Conservation (phyloP, 768 basidiomycete genomes). For the Agaricus subrufescens region DNA sequence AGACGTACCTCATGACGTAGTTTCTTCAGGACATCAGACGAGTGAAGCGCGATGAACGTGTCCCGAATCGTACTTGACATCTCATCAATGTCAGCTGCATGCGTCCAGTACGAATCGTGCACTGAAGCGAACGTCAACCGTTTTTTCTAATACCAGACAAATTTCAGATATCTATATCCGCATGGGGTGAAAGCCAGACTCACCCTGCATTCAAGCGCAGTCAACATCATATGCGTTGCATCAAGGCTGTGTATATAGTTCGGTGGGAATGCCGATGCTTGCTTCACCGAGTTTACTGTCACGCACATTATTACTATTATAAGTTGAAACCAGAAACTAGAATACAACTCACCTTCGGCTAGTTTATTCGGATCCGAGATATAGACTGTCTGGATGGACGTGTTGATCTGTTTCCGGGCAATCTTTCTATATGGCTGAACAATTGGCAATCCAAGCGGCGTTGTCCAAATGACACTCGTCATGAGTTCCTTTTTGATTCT, state of each 20-base stretch:
- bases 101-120: conserved; percentile 99
- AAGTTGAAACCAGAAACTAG: neutral
- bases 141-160: conserved; percentile 43
- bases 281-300: conserved; percentile 75
- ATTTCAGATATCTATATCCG: neutral
- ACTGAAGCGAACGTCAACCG: conserved; percentile 88
- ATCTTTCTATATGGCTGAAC: conserved; percentile 93
- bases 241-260: conserved; percentile 98
- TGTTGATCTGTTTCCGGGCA: conserved; percentile 78
- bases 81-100: conserved; percentile 77
- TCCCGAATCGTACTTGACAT: conserved; percentile 91
- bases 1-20: conserved; percentile 67
- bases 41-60: conserved; percentile 90
- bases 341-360: conserved; percentile 47
- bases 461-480: conserved; percentile 96
- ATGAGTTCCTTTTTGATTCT: conserved; percentile 82
- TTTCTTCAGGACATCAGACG: conserved; percentile 73
- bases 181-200: conserved; percentile 18
- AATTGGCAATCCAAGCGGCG: conserved; percentile 90
- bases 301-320: conserved; percentile 1
- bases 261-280: conserved; percentile 96
- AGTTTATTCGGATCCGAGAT: conserved; percentile 83
- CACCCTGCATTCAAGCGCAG: conserved; percentile 85
- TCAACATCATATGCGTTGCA: conserved; percentile 98
- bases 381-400: conserved; percentile 79